phyloP scores from a whole-genome alignment of 2,329 filamentous ascomycete genomes.

The Alternaria sp. region DNA sequence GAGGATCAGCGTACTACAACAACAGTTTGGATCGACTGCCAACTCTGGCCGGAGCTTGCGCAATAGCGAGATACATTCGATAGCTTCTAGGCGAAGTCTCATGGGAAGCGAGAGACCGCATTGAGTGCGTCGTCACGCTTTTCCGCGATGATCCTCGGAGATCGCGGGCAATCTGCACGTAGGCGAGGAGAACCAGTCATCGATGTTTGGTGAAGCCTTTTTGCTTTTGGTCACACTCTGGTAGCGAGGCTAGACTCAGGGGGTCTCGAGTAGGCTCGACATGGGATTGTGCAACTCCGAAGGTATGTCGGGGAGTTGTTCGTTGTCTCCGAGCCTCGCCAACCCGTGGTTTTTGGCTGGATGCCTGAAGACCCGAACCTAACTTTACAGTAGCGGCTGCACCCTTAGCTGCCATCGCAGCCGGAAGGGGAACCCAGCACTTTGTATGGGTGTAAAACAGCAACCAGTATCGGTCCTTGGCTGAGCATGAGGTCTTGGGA shows the following conservation, averaged over 20 bases:
- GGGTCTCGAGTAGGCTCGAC: slow-evolving; percentile 20
- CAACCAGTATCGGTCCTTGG: slow-evolving; percentile 1
- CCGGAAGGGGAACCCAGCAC: not conserved
- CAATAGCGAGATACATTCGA: not conserved
- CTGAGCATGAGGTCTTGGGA: not conserved
- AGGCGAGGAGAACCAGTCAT: not conserved
- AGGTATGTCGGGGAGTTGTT: slow-evolving; percentile 17
- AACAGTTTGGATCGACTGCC: not conserved
- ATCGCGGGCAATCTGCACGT: not conserved
- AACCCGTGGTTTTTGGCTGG: slow-evolving; percentile 9
- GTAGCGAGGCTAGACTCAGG: slow-evolving; percentile 5
- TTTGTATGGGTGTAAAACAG: not conserved
- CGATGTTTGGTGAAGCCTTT: not conserved
- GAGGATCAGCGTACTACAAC: slow-evolving; percentile 2
- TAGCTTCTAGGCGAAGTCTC: not conserved
- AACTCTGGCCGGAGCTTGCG: not conserved
- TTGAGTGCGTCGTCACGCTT: not conserved
- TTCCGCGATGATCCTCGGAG: slow-evolving; percentile 3
- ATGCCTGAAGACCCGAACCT: not conserved
- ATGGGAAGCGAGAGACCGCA: not conserved
- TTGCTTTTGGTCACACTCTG: slow-evolving; percentile 7
- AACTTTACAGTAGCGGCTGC: slow-evolving; percentile 7
- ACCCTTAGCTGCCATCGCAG: slow-evolving; percentile 5
- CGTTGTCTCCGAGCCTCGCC: slow-evolving; percentile 14
- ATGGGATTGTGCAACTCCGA: slow-evolving; percentile 4